Base-by-base conservation (phyloP, 2,329 filamentous ascomycete genomes). In the Cladosporium oxysporum region DNA sequence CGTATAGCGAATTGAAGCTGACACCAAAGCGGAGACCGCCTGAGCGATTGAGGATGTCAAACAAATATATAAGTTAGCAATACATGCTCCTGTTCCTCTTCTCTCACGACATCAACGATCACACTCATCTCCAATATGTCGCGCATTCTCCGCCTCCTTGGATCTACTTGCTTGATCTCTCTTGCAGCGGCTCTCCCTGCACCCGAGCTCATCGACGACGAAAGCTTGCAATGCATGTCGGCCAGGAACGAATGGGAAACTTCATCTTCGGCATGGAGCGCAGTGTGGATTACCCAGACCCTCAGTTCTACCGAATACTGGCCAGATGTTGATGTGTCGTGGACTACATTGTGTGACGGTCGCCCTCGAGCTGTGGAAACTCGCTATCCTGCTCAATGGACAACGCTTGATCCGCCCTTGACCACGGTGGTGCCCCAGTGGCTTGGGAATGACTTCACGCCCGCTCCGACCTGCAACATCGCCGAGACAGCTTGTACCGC, bases 301-400 rank as follows among this genome's bases (percentile, higher is more conserved):
- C 2, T 58, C 21, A 16, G 21, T n/a, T 37, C 55, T 16, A 58
- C n/a, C 14, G 55, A 33, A 10, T 23, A 41, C 14, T 18, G 5
- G n/a, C 31, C 35, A 7, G 35, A 29, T 3, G n/a, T 26, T 5
- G 8, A 59, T 2, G 57, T 59, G 7, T 12, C 23, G 3, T 59
- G 47, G 37, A 59, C 62, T 1, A 60, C 55, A 0, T n/a, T 65
- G 2, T 65, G 62, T 10, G 62, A 65, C 23, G 62, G 62, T 16
- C 21, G 44, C 5, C 44, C 41, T 11, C 41, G 62, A 11, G 55
- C 44, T 3, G 14, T 49, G 3, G 26, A 8, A 2, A 28, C n/a
- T 21, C 33, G 35, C 5, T 21, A 21, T 16, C 35, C 50, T 2
- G 41, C 53, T 3, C 23, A 47, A n/a, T 37, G 14, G 6, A 41